phyloP scores from a whole-genome alignment of 176 grass and related monocot genomes.

The Carex kokanica region DNA sequence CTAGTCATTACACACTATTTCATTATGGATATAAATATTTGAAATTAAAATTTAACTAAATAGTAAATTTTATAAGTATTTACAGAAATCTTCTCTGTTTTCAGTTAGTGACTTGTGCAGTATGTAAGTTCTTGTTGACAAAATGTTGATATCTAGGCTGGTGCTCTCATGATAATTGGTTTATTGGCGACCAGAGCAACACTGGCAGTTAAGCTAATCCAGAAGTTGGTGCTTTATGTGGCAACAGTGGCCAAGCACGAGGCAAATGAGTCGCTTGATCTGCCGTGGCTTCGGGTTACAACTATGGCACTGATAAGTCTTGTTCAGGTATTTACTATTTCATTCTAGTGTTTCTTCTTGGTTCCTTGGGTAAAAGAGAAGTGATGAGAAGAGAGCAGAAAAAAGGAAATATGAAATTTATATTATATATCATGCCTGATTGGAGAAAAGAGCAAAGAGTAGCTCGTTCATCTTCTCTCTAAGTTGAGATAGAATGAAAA shows the following conservation, averaged over 20 bases:
- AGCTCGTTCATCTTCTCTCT: background rate
- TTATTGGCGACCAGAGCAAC: constrained; percentile 61
- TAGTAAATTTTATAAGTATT: background rate
- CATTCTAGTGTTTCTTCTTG: constrained; percentile 19
- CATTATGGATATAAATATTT: background rate
- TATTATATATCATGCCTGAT: background rate
- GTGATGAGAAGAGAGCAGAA: background rate
- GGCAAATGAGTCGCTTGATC: constrained; percentile 52
- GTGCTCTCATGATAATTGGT: constrained; percentile 82
- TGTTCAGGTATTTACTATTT: constrained; percentile 64
- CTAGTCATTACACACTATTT: background rate
- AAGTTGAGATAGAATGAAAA: background rate
- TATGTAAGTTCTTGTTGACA: background rate
- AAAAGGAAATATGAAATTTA: background rate
- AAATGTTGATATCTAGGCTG: constrained; percentile 54
- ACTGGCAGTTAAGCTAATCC: constrained; percentile 65
- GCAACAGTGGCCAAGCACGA: constrained; percentile 59
- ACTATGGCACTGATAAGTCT: constrained; percentile 86
- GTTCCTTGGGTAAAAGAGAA: background rate
- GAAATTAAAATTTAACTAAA: background rate
- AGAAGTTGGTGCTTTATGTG: constrained; percentile 69
- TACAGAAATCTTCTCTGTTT: background rate
- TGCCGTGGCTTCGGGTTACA: constrained; percentile 85
- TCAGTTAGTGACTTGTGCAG: background rate
- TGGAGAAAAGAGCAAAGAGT: background rate